Evolutionary conservation across 2,329 filamentous ascomycete genomes (phyloP).

Genomic region (Penicillium sp.): DNA sequence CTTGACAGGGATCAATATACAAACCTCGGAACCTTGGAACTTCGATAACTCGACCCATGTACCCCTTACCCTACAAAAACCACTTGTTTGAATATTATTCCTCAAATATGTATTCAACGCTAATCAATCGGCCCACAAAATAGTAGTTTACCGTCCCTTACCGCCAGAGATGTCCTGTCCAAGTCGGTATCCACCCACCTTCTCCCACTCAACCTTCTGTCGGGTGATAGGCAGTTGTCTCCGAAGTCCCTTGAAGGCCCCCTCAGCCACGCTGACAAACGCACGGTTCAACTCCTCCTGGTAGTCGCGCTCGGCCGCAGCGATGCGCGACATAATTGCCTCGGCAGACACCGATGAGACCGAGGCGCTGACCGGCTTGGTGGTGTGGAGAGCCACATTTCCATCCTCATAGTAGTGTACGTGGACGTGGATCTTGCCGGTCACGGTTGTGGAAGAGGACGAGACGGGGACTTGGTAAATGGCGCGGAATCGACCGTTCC

Average conservation of each 20-base stretch:
- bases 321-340: conserved; percentile 76
- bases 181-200: conserved; percentile 87
- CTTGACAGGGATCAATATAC: background rate
- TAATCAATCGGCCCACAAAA: conserved; percentile 2
- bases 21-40: background rate
- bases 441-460: conserved; percentile 59
- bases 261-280: conserved; percentile 85
- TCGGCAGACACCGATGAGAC: conserved; percentile 65
- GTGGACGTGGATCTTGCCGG: conserved; percentile 84
- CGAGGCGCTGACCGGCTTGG: conserved; percentile 68
- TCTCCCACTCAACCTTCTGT: conserved; percentile 99
- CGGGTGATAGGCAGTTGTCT: conserved; percentile 93
- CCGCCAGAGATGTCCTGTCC: conserved; percentile 77
- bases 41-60: no score
- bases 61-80: background rate
- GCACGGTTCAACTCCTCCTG: conserved; percentile 94
- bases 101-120: background rate
- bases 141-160: conserved; percentile 40
- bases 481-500: conserved; percentile 96
- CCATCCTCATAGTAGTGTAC: conserved; percentile 99
- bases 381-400: conserved; percentile 91
- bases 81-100: conserved; percentile 1
- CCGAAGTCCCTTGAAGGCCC: conserved; percentile 89
- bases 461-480: conserved; percentile 76
- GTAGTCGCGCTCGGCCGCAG: conserved; percentile 81